These are phyloP conservation scores for Penicillium sp. DNA, from an alignment of 2,329 filamentous ascomycete species.

Conservation along the genomic window DNA sequence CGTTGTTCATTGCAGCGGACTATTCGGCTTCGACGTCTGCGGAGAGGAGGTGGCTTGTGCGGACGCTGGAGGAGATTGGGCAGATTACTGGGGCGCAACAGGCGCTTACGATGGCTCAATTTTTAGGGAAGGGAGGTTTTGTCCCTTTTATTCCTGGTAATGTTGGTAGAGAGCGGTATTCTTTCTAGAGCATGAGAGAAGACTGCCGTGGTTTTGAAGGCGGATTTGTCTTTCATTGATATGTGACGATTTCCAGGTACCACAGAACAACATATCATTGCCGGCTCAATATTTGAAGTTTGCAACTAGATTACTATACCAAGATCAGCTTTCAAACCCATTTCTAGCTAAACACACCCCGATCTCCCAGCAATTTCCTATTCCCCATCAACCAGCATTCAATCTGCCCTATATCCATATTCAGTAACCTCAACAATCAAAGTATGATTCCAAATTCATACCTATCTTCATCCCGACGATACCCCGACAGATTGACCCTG, in stretches of 20 bases:
- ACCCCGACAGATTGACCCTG: background rate
- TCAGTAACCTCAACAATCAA: background rate
- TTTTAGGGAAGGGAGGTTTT: background rate
- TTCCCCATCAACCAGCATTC: background rate
- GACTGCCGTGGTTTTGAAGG: background rate
- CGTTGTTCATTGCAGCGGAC: conserved; percentile 22
- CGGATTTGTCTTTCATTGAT: background rate
- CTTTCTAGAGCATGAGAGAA: background rate
- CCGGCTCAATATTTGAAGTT: no score
- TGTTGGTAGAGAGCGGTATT: background rate
- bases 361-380: no score
- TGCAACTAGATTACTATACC: no score
- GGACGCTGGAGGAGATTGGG: background rate
- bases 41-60: background rate
- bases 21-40: background rate
- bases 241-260: background rate
- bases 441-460: background rate
- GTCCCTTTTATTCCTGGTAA: background rate
- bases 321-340: no score
- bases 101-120: background rate
- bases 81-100: background rate
- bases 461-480: background rate
- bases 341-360: no score
- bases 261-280: no score
- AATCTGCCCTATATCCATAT: background rate